Conservation (phyloP, 176 grass and related monocot genomes). For the Phyllostachys edulis region DNA sequence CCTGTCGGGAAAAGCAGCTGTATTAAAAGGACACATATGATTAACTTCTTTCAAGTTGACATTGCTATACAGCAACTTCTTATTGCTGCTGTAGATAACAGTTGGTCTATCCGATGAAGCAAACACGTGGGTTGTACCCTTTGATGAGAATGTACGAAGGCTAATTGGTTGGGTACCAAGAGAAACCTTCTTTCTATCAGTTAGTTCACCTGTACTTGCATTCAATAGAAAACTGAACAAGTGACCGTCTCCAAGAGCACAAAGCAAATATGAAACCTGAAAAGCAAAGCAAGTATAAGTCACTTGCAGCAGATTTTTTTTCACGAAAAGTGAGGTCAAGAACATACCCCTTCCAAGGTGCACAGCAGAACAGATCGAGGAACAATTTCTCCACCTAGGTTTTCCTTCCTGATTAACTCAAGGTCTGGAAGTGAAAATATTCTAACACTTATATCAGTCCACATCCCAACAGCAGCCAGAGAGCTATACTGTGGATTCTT, state of each 20-base stretch:
- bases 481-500: constrained; percentile 66
- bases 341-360: constrained; percentile 91
- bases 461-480: constrained; percentile 93
- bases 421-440: constrained; percentile 91
- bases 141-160: constrained; percentile 92
- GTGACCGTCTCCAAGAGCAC: constrained; percentile 95
- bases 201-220: constrained; percentile 62
- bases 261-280: constrained; percentile 89
- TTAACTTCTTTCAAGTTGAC: constrained; percentile 97
- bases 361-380: constrained; percentile 94
- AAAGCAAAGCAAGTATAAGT: constrained; percentile 34
- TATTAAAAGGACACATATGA: constrained; percentile 96
- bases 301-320: constrained; percentile 18
- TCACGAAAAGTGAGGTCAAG: constrained; percentile 7
- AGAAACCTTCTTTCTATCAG: constrained; percentile 89
- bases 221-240: constrained; percentile 87
- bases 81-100: constrained; percentile 97
- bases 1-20: constrained; percentile 94
- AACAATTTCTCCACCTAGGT: constrained; percentile 92
- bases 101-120: constrained; percentile 95
- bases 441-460: constrained; percentile 99
- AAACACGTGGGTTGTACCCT: constrained; percentile 89
- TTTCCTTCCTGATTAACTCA: constrained; percentile 80
- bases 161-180: constrained; percentile 94
- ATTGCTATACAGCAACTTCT: constrained; percentile 97